Base-by-base conservation (phyloP, 306 rosid species). In the Hylodesmum podocarpum region DNA sequence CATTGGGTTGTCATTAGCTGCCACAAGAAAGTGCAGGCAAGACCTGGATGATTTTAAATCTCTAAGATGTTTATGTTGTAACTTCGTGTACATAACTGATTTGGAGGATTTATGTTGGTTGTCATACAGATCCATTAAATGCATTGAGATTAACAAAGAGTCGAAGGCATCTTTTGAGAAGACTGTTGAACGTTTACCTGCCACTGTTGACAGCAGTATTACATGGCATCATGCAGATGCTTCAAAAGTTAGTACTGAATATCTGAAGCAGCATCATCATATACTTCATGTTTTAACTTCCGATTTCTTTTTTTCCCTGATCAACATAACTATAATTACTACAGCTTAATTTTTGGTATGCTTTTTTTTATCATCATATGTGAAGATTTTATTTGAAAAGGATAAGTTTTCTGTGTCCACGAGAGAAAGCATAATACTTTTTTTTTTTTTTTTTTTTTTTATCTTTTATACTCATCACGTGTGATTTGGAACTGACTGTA, bases 181-280 rank as follows among this genome's bases (percentile, higher is more conserved):
- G 93, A 90, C 97, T 18, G 67, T 88, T 54, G 88, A 86, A 58
- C 96, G 97, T 41, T 89, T 92, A 59, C 90, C 96, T 44, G 79
- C 89, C 50, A 62, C 80, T 1, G 54, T 84, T 31, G 89, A 86
- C 46, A 64, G 98, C 87, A 95, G 87, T 81, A 90, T 95, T 83
- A 84, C 88, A 77, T 95, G 98, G 98, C 93, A 95, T 79, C 88
- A 86, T 61, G 98, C 98, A 72, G 97, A 95, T 69, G 89, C 95
- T 75, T 89, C 98, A 22, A 92, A 79, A 84, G 98, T 90, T 80
- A 54, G 70, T 78, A 50, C 64, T 64, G 75, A 66, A 63, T 71
- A 67, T 66, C 75, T 77, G 73, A 64, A 78, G 82, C 70, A 78
- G 82, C 70, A 65, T 65, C 33, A 31, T 72, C n/a, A 73, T 75